These are phyloP conservation scores for Xylaria arbuscula DNA, from an alignment of 2,329 filamentous ascomycete genomes.

Conservation along the genomic window DNA sequence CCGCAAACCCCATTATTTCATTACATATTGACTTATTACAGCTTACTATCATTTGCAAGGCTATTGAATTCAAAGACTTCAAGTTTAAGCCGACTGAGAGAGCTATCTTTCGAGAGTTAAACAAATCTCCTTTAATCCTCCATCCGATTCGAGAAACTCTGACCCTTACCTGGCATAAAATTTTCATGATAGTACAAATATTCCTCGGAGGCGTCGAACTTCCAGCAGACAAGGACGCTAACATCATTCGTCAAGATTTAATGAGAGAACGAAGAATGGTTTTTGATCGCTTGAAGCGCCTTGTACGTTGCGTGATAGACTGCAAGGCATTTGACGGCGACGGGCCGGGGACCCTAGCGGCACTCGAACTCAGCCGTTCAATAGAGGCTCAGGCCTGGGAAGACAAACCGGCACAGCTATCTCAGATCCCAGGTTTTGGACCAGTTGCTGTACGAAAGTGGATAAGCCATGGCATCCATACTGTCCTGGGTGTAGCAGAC, in stretches of 20 bases:
- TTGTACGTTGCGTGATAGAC: constrained; percentile 81
- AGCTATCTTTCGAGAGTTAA: constrained; percentile 75
- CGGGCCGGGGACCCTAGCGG: constrained; percentile 72
- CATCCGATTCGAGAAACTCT: constrained; percentile 78
- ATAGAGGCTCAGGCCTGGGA: constrained; percentile 84
- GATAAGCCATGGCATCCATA: constrained; percentile 74
- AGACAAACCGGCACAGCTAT: constrained; percentile 80
- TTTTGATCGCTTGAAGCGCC: constrained; percentile 74
- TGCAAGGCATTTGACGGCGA: constrained; percentile 73
- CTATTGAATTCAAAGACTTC: constrained; percentile 77
- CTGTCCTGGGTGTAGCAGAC: constrained; percentile 74
- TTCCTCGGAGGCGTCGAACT: constrained; percentile 75
- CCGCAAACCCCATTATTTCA: neutral
- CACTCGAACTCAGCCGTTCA: constrained; percentile 81
- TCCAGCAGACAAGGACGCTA: constrained; percentile 67
- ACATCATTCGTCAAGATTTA: constrained; percentile 66
- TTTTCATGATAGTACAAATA: constrained; percentile 80
- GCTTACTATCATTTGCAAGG: constrained; percentile 74
- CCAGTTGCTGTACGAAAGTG: constrained; percentile 80
- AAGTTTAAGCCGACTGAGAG: constrained; percentile 78
- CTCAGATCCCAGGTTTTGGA: constrained; percentile 84
- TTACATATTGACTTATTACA: constrained; percentile 50
- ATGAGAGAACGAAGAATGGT: constrained; percentile 70
- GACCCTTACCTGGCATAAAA: constrained; percentile 75
- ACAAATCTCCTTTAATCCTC: constrained; percentile 74